phyloP scores from a whole-genome alignment of 805 yeast genomes.

The Candida nemodendra region DNA sequence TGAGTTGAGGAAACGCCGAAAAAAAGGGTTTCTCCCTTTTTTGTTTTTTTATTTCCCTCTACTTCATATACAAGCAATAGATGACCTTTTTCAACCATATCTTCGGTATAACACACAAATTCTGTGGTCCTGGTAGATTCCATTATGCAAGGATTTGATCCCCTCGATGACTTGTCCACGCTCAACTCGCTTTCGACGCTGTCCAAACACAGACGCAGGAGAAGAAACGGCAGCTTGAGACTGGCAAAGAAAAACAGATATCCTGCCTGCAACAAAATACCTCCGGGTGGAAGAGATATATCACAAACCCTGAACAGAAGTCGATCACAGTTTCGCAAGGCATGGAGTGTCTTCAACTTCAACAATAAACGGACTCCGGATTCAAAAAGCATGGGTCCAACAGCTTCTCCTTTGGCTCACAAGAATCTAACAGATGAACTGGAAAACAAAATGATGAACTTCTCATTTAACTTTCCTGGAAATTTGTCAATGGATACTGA shows the following conservation, averaged over 20 bases:
- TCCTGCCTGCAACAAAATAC: not conserved
- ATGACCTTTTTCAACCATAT: too few relatives aligned
- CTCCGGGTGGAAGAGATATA: not conserved
- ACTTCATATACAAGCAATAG: too few relatives aligned
- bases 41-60: slow-evolving; percentile 1
- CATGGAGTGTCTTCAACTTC: slow-evolving; percentile 14
- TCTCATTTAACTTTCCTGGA: slow-evolving; percentile 4
- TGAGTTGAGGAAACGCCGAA: not conserved
- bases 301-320: slow-evolving; percentile 2
- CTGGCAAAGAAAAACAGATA: slow-evolving; percentile 7
- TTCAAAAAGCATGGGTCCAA: slow-evolving; percentile 2
- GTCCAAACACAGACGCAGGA: slow-evolving; percentile 10
- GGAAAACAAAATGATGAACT: not conserved
- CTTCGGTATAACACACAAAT: too few relatives aligned
- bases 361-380: slow-evolving; percentile 4
- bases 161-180: slow-evolving; percentile 12
- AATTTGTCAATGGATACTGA: too few relatives aligned
- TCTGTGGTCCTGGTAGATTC: slow-evolving; percentile 1
- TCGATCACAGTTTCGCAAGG: slow-evolving; percentile 9
- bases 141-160: slow-evolving; percentile 6
- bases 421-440: not conserved
- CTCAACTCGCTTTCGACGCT: slow-evolving; percentile 16
- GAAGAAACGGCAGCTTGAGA: slow-evolving; percentile 18
- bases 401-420: too few relatives aligned
- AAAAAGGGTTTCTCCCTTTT: not conserved